Conservation (phyloP, 805 yeast species). For the Cyberlindnera xishuangbannaensis region DNA sequence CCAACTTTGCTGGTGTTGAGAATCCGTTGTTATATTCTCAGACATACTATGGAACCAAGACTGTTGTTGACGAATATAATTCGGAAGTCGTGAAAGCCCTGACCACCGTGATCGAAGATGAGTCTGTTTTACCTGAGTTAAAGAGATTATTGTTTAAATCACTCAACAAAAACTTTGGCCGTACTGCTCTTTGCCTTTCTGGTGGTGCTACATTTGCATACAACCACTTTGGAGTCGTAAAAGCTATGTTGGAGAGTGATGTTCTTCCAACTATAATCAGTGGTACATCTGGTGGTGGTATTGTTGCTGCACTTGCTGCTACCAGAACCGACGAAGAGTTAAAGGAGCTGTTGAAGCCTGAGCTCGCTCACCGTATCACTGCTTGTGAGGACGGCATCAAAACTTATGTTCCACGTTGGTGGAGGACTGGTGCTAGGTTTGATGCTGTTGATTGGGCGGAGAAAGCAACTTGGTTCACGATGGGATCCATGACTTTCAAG, state of each 20-base stretch:
- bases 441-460: constrained; percentile 73
- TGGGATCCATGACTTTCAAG: constrained; percentile 64
- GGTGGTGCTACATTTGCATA: constrained; percentile 82
- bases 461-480: constrained; percentile 62
- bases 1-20: constrained; percentile 76
- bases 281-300: constrained; percentile 81
- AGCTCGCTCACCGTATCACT: constrained; percentile 55
- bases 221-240: constrained; percentile 70
- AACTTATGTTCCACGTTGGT: constrained; percentile 58
- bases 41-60: constrained; percentile 69
- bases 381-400: constrained; percentile 63
- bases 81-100: constrained; percentile 45
- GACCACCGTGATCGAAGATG: constrained; percentile 35
- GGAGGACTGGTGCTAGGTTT: constrained; percentile 73
- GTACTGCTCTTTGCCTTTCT: constrained; percentile 62
- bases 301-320: constrained; percentile 67
- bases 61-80: constrained; percentile 49
- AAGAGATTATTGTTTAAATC: constrained; percentile 52
- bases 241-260: constrained; percentile 63
- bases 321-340: constrained; percentile 68
- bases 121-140: constrained; percentile 30
- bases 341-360: constrained; percentile 44
- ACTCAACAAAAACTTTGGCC: constrained; percentile 61
- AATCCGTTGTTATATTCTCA: constrained; percentile 67
- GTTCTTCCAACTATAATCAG: constrained; percentile 61